Conservation (phyloP, 352 stramenopile genomes). For the Lagenidium sp. region DNA sequence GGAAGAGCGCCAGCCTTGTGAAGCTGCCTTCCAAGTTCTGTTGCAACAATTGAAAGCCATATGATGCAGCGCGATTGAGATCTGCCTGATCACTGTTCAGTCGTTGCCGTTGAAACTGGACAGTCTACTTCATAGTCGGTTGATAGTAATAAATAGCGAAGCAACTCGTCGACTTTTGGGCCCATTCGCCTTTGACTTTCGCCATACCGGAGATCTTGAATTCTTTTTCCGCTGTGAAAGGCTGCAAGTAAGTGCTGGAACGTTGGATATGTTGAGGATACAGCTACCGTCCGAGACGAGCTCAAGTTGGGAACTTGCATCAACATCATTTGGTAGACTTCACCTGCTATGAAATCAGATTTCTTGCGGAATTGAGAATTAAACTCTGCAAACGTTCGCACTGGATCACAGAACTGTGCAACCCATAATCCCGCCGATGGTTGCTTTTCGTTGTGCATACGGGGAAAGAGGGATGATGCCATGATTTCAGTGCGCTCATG, state of each 20-base stretch:
- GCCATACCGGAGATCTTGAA: conserved; percentile 16
- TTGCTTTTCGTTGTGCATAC: too few species aligned
- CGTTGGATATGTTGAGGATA: conserved; percentile 31
- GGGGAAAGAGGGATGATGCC: conserved; percentile 4
- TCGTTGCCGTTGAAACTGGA: too few species aligned
- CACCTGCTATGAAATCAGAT: conserved; percentile 48
- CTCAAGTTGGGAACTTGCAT: conserved; percentile 61
- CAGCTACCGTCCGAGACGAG: conserved; percentile 32
- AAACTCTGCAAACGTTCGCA: conserved; percentile 44
- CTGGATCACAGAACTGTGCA: conserved; percentile 43
- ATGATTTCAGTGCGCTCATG: conserved; percentile 15
- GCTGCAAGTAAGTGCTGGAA: conserved; percentile 38
- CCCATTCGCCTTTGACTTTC: conserved; percentile 12
- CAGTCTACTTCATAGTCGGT: conserved; percentile 13
- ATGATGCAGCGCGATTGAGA: conserved; percentile 4
- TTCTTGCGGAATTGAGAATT: conserved; percentile 76
- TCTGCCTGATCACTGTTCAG: not conserved
- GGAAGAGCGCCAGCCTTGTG: conserved; percentile 33
- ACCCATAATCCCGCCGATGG: too few species aligned
- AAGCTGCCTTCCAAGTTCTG: conserved; percentile 26
- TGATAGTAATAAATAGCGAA: conserved; percentile 6
- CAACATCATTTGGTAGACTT: conserved; percentile 82
- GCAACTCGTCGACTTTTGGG: conserved; percentile 9
- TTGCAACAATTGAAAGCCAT: conserved; percentile 38
- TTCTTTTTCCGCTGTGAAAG: conserved; percentile 8